Conservation (phyloP, 2,329 filamentous ascomycete genomes). For the Falciphora oryzae region DNA sequence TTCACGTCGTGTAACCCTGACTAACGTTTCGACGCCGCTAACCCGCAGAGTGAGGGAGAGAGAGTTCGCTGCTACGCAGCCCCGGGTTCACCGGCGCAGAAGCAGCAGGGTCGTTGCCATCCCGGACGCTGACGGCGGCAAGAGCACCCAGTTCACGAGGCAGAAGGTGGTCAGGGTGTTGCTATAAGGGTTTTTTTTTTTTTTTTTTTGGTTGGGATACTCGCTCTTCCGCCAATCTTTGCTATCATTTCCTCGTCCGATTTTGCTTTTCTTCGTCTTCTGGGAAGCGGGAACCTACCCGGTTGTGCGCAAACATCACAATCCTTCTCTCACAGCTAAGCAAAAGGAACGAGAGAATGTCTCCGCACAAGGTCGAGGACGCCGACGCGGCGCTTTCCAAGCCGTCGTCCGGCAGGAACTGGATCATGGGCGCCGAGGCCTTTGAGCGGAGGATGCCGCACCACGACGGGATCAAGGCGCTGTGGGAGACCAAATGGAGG, state of each 20-base stretch:
- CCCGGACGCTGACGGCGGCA: constrained; percentile 17
- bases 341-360: constrained; percentile 19
- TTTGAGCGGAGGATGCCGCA: constrained; percentile 46
- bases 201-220: constrained; percentile 9
- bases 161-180: constrained; percentile 25
- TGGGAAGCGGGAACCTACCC: too few relatives aligned
- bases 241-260: neutral
- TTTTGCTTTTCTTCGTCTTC: too few relatives aligned
- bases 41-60: constrained; percentile 18
- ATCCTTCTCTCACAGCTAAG: neutral
- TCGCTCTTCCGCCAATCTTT: neutral
- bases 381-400: neutral
- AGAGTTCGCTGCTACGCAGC: constrained; percentile 12
- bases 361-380: constrained; percentile 21
- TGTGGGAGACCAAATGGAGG: constrained; percentile 77
- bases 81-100: constrained; percentile 14
- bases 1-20: neutral
- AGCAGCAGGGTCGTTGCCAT: constrained; percentile 19
- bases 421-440: constrained; percentile 38
- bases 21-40: neutral
- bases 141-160: constrained; percentile 25
- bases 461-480: constrained; percentile 51
- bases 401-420: constrained; percentile 21
- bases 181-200: constrained; percentile 11
- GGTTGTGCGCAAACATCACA: too few relatives aligned